phyloP scores from a whole-genome alignment of 2,329 filamentous ascomycete genomes.

The Pestalotiopsis sp. region DNA sequence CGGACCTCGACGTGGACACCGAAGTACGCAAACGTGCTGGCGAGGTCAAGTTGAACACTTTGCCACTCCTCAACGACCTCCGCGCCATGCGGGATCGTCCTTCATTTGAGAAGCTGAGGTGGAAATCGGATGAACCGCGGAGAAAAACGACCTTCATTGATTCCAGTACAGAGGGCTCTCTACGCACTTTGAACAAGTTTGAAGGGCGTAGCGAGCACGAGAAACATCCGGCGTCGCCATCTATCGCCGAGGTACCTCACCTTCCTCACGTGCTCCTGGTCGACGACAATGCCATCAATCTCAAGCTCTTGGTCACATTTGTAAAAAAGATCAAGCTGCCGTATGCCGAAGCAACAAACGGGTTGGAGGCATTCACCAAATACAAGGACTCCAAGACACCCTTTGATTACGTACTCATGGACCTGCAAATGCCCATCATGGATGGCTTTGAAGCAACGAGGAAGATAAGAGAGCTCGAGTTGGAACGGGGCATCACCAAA shows the following conservation, averaged over 20 bases:
- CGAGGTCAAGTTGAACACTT: constrained; percentile 14
- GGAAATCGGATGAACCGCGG: constrained; percentile 18
- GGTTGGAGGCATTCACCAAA: constrained; percentile 86
- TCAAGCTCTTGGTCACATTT: constrained; percentile 89
- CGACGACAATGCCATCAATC: constrained; percentile 97
- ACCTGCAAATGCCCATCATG: constrained; percentile 54
- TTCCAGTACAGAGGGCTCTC: background rate
- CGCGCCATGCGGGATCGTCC: constrained; percentile 14
- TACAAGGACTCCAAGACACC: constrained; percentile 75
- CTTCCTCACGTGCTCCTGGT: constrained; percentile 77
- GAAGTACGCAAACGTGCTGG: background rate
- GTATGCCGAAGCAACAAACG: constrained; percentile 95
- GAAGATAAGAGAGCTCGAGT: constrained; percentile 41
- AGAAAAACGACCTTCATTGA: background rate
- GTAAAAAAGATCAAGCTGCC: constrained; percentile 93
- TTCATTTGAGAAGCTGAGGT: constrained; percentile 18
- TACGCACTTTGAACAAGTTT: background rate
- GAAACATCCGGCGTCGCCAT: background rate
- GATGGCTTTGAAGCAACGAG: constrained; percentile 40
- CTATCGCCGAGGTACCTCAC: background rate
- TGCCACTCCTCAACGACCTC: constrained; percentile 14
- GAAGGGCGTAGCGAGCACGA: background rate
- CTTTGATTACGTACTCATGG: constrained; percentile 96
- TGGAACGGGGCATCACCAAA: constrained; percentile 29
- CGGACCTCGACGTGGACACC: background rate